Base-by-base conservation (phyloP, 306 rosid species). In the Coriaria nepalensis region DNA sequence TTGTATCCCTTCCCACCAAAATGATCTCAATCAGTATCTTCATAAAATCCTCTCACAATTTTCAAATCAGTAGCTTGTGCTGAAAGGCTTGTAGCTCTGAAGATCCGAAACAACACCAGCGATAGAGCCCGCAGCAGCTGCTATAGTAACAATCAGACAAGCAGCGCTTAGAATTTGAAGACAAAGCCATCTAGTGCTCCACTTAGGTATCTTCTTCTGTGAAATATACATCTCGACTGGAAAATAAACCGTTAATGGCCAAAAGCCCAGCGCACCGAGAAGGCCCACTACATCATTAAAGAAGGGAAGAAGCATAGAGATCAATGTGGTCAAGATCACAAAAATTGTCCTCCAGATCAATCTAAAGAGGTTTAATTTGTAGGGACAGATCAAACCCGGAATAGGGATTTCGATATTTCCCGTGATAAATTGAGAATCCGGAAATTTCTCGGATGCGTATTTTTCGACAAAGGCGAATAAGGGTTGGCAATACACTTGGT, bases 221-320 rank as follows among this genome's bases (percentile, higher is more conserved):
- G 34, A 10, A 37, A 82, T 82, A 63, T 73, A 78, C 93, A 76
- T 78, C 42, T 76, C 84, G 52, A 82, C 82, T 0, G 87, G 93
- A 54, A 73, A 78, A 62, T 68, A 82, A 11, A 79, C 79, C 0
- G 81, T 68, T 0, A 76, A 69, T 4, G 93, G 87, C 87, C 87
- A 82, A 59, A 78, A 82, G 7, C 78, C 87, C 9, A 82, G 33
- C 8, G 94, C 88, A 3, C 94, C 88, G 34, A 83, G 80, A 35
- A 83, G 78, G 9, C 80, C 94, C 0, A 61, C 85, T 0, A 83
- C 68, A 47, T 68, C 79, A 29, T 83, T 83, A 59, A 83, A 83
- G 67, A 83, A 83, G 4, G 94, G 94, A 5, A 83, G 72, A 2
- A 71, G 59, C 88, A 83, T 83, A 8, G 94, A 74, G 8, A 79